Conservation (phyloP, 371 early-diverging fungal genomes). For the Saksenaea vasiformis region DNA sequence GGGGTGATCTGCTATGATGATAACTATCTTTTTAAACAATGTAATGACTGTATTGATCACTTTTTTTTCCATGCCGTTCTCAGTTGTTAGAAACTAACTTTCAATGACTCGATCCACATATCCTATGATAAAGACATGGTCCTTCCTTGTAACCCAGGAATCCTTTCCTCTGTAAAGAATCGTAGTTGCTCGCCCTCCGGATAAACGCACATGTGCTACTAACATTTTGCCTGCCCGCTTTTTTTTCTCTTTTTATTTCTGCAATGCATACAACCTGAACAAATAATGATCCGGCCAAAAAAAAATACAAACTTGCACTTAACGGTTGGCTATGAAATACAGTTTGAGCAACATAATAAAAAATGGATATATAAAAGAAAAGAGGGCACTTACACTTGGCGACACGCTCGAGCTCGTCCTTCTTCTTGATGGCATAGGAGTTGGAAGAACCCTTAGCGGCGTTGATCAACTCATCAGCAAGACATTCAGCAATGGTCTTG, state of each 20-base stretch:
- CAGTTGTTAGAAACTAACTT: no score
- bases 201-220: no score
- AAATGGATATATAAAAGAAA: not conserved
- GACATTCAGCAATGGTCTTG: conserved; percentile 99
- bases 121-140: no score
- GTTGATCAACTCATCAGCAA: conserved; percentile 99
- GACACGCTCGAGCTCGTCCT: conserved; percentile 97
- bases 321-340: conserved; percentile 24
- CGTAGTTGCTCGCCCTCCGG: no score
- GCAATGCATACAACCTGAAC: not conserved
- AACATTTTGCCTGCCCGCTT: not conserved
- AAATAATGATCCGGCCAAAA: not conserved
- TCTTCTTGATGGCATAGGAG: conserved; percentile 99
- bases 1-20: conserved; percentile 40
- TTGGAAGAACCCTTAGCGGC: conserved; percentile 98
- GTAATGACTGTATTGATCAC: no score
- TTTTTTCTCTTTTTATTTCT: not conserved
- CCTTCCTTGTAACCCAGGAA: no score
- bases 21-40: not conserved
- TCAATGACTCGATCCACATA: no score
- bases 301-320: conserved; percentile 2
- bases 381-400: conserved; percentile 61
- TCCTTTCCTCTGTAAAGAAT: no score
- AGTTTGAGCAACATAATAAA: not conserved
- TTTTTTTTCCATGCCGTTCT: no score